Conservation (phyloP, 805 yeast species). For the Brettanomyces bruxellensis region DNA sequence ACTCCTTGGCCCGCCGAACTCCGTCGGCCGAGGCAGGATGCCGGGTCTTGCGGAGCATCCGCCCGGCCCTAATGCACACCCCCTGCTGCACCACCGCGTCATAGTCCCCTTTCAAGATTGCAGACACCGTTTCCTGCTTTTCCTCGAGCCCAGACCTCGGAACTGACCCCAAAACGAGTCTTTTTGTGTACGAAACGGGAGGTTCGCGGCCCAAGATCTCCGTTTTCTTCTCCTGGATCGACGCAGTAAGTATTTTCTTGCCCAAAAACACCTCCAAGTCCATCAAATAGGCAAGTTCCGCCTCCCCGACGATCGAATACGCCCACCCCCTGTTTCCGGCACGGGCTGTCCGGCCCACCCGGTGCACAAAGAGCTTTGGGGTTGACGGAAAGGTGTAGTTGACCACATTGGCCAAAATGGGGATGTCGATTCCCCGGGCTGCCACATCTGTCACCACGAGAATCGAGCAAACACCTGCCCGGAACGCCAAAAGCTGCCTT, state of each 20-base stretch:
- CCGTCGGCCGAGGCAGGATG: slow-evolving; percentile 81
- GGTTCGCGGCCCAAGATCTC: slow-evolving; percentile 48
- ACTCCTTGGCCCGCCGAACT: slow-evolving; percentile 76
- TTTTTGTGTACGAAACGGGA: slow-evolving; percentile 58
- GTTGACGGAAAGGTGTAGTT: slow-evolving; percentile 87
- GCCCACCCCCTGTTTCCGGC: slow-evolving; percentile 99
- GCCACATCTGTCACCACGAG: slow-evolving; percentile 97
- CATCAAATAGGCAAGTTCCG: slow-evolving; percentile 80
- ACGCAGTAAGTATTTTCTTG: slow-evolving; percentile 61
- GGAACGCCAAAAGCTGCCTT: slow-evolving; percentile 75
- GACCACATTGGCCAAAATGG: slow-evolving; percentile 88
- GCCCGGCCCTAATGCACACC: slow-evolving; percentile 83
- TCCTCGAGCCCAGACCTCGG: slow-evolving; percentile 69
- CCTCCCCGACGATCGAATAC: slow-evolving; percentile 74
- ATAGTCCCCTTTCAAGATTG: slow-evolving; percentile 49
- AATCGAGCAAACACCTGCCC: slow-evolving; percentile 76
- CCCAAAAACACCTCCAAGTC: slow-evolving; percentile 90
- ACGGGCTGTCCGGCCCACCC: slow-evolving; percentile 99
- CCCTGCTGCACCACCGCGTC: slow-evolving; percentile 58
- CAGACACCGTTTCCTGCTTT: slow-evolving; percentile 62
- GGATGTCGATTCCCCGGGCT: slow-evolving; percentile 98
- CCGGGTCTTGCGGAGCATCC: slow-evolving; percentile 75
- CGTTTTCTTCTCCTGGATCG: slow-evolving; percentile 57
- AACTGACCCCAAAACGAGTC: slow-evolving; percentile 74
- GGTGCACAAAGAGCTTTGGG: slow-evolving; percentile 88